phyloP scores from a whole-genome alignment of 73 alveolate species.

The Blepharisma stoltei region DNA sequence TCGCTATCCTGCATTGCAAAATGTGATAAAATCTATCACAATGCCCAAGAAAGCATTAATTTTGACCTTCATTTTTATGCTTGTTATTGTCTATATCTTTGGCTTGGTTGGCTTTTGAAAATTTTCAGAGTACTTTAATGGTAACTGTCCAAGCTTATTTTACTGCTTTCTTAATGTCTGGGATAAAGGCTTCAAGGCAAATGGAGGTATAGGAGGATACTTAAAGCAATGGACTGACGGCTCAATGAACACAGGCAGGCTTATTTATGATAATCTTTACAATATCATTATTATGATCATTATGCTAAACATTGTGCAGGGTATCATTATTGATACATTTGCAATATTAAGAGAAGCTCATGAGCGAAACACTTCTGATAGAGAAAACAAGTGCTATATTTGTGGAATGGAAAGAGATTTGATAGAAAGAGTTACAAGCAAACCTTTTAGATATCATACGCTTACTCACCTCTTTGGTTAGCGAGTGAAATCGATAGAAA shows the following conservation, averaged over 20 bases:
- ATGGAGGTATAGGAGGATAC: slow-evolving; percentile 28
- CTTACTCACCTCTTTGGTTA: no score
- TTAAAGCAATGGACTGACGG: background rate
- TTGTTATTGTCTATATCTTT: slow-evolving; percentile 51
- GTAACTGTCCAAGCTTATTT: background rate
- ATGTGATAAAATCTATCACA: slow-evolving; percentile 56
- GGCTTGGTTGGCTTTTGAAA: slow-evolving; percentile 45
- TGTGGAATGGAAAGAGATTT: slow-evolving; percentile 62
- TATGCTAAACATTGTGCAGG: slow-evolving; percentile 67
- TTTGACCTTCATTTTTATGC: slow-evolving; percentile 43
- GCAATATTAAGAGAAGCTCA: slow-evolving; percentile 66
- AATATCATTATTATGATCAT: slow-evolving; percentile 52
- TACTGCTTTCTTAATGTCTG: slow-evolving; percentile 7
- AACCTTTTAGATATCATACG: slow-evolving; percentile 55
- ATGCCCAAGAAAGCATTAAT: slow-evolving; percentile 53
- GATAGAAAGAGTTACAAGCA: slow-evolving; percentile 42
- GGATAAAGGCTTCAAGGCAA: slow-evolving; percentile 14
- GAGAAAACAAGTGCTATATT: slow-evolving; percentile 57
- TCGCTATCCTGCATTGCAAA: slow-evolving; percentile 50
- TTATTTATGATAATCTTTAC: slow-evolving; percentile 53
- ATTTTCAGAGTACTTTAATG: background rate
- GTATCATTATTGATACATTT: slow-evolving; percentile 78
- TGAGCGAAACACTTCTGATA: slow-evolving; percentile 48
- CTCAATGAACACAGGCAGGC: slow-evolving; percentile 40
- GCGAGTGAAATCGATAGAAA: no score